phyloP scores from a whole-genome alignment of 371 early-diverging fungal genomes.

The Encephalitozoon cuniculi region DNA sequence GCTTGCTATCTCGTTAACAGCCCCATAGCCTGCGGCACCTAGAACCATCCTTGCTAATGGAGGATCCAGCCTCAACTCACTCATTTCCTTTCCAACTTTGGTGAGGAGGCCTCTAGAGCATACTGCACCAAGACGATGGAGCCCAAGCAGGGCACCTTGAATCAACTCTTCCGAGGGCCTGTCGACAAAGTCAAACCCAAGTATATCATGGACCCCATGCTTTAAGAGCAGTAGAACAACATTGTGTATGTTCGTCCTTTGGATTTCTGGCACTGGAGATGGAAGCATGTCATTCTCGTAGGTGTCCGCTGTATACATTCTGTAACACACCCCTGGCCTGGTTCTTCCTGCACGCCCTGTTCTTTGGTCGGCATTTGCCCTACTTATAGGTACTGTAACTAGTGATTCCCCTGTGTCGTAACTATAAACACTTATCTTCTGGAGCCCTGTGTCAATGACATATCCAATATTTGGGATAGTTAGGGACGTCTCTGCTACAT shows the following conservation, averaged over 20 bases:
- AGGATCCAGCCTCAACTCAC: constrained; percentile 41
- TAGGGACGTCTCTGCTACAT: constrained; percentile 52
- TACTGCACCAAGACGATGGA: constrained; percentile 39
- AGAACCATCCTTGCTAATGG: constrained; percentile 37
- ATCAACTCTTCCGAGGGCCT: constrained; percentile 24
- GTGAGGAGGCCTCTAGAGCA: constrained; percentile 39
- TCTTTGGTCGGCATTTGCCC: constrained; percentile 45
- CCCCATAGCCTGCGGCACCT: constrained; percentile 11
- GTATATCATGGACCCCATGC: constrained; percentile 38
- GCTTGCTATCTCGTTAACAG: constrained; percentile 13
- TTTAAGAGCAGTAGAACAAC: constrained; percentile 37
- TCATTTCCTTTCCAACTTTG: constrained; percentile 39
- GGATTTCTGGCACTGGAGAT: constrained; percentile 38
- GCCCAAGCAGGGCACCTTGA: constrained; percentile 31
- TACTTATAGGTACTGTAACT: constrained; percentile 28
- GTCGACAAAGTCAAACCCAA: constrained; percentile 49
- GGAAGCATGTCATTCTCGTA: constrained; percentile 32
- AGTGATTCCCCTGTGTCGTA: constrained; percentile 63
- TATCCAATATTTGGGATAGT: constrained; percentile 52
- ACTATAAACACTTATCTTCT: constrained; percentile 89
- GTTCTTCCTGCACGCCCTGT: constrained; percentile 50
- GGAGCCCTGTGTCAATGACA: constrained; percentile 61
- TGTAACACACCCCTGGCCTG: constrained; percentile 41
- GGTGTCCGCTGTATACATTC: constrained; percentile 44
- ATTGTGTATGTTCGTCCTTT: constrained; percentile 31